phyloP scores from a whole-genome alignment of 106 monocot genomes.

The Phalaenopsis aphrodite region DNA sequence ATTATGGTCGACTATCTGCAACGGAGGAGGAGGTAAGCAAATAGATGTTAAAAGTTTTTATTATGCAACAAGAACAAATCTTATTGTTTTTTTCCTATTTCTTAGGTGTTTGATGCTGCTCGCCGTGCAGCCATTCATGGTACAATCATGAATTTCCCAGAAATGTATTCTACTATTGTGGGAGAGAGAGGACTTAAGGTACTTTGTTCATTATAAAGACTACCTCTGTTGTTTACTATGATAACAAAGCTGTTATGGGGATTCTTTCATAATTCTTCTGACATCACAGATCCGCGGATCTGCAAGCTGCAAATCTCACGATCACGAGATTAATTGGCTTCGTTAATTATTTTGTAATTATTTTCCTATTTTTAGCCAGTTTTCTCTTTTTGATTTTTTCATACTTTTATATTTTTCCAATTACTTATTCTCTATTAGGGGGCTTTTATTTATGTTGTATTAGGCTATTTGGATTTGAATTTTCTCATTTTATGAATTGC shows the following conservation, averaged over 20 bases:
- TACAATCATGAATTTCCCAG: conserved; percentile 91
- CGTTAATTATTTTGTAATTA: too few species aligned
- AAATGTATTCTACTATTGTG: conserved; percentile 85
- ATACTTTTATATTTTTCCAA: too few species aligned
- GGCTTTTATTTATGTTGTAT: too few species aligned
- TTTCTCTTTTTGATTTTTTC: too few species aligned
- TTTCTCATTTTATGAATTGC: too few species aligned
- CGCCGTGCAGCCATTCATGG: conserved; percentile 85
- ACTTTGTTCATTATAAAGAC: neutral
- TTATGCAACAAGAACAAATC: neutral
- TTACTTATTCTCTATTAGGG: too few species aligned
- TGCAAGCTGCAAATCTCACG: too few species aligned
- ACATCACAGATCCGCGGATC: too few species aligned
- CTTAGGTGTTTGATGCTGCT: conserved; percentile 88
- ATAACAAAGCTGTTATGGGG: neutral
- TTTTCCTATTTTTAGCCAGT: too few species aligned
- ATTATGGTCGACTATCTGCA: conserved; percentile 84
- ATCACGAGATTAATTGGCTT: too few species aligned
- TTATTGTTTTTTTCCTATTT: conserved; percentile 7
- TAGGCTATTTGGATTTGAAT: too few species aligned
- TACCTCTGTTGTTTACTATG: neutral
- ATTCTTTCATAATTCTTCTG: neutral
- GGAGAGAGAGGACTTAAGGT: conserved; percentile 98
- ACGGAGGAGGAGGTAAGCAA: conserved; percentile 75
- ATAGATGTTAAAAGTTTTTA: neutral